Conservation (phyloP, 305 asterid species). For the Rubia tinctorum region DNA sequence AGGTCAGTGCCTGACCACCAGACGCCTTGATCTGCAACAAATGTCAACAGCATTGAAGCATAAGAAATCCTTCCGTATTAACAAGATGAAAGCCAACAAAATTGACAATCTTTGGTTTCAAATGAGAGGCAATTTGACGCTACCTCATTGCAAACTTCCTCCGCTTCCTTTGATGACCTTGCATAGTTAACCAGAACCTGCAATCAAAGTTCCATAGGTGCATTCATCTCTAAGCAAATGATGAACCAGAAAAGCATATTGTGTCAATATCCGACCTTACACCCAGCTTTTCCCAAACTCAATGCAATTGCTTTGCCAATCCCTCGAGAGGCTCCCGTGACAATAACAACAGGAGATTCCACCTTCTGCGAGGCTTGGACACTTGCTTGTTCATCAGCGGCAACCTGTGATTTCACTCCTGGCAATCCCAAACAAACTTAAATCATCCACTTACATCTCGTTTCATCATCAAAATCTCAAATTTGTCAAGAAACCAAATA, state of each 20-base stretch:
- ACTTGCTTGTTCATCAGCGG: slow-evolving; percentile 46
- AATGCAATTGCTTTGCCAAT: slow-evolving; percentile 91
- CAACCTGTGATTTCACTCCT: slow-evolving; percentile 80
- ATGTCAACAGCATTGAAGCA: background rate
- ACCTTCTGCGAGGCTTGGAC: slow-evolving; percentile 46
- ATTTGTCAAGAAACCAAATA: background rate
- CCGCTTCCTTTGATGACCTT: slow-evolving; percentile 96
- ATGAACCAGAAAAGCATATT: background rate
- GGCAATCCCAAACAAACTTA: slow-evolving; percentile 7
- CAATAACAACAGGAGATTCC: slow-evolving; percentile 78
- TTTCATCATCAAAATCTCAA: background rate
- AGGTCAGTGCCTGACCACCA: slow-evolving; percentile 87
- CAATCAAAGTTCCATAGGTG: background rate
- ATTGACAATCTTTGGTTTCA: background rate
- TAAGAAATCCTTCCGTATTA: background rate
- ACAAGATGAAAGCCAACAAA: background rate
- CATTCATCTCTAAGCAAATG: background rate
- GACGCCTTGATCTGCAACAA: slow-evolving; percentile 70
- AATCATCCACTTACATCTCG: background rate
- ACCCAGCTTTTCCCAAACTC: slow-evolving; percentile 89
- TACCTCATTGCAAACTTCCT: slow-evolving; percentile 92
- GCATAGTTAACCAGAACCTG: slow-evolving; percentile 89
- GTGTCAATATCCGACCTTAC: slow-evolving; percentile 51
- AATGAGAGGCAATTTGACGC: background rate
- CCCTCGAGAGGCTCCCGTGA: slow-evolving; percentile 97